Evolutionary conservation across 2,329 filamentous ascomycete genomes (phyloP), one percentile per base, ranked within the genome.

Genomic region (Podosphaera aphanis): DNA sequence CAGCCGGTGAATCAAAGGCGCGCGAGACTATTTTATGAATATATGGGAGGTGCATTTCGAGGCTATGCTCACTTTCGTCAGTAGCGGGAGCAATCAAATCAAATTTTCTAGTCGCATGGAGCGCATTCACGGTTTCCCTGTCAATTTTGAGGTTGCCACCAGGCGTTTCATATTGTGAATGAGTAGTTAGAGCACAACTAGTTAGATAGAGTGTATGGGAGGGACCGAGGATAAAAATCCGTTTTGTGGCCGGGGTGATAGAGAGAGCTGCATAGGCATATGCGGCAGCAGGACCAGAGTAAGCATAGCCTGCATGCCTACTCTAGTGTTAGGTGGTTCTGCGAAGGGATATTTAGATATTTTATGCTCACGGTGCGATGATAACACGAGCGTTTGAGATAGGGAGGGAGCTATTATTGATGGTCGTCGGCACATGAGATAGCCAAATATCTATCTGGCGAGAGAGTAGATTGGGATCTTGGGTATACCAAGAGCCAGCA

Each of bases 1-100:
- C 57, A 1, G 70, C 63, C 0, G 63, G 57, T 0, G 66, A 63
- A 0, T 62, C 63, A 50, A 73, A 70, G 0, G 66, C 67, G 48
- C 67, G 63, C 44, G 69, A 56, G 2, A 76, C 68, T 45, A 82
- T 74, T 58, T 86, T 85, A 67, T 85, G 86, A 51, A 95, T 79
- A 57, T 92, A 94, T 0, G 90, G 88, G 7, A 95, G 69, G 55
- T 98, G 90, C 80, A 98, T 93, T 65, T 98, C 90, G 1, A 95
- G 71, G 44, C 83, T 93, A 62, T 98, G 90, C 62, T 98, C 90
- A 4, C 73, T 70, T 50, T 84, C 73, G 56, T 98, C 90, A 5
- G 75, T 67, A 3, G 65, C 56, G 16, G 61, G 62, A 1, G 71
- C 73, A 66, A 94, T 90, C 45, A 69, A 65, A 16, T 69, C 63